Evolutionary conservation across 768 basidiomycete genomes (phyloP).

Genomic region (Candolleomyces eurysporus): DNA sequence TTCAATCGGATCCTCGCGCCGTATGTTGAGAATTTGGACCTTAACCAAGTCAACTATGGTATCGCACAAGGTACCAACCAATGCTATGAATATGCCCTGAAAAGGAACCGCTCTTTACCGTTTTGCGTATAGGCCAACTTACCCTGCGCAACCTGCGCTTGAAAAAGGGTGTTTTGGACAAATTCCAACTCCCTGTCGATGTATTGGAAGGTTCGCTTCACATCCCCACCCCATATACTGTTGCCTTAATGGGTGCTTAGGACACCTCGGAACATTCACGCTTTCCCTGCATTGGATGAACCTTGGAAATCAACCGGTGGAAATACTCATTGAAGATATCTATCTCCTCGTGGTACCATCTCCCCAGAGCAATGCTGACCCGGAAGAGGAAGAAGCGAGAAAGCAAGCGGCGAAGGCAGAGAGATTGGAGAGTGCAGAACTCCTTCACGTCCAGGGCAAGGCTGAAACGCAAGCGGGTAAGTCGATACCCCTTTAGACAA

Average conservation of each 20-base stretch:
- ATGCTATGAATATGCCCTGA: too few relatives aligned
- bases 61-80: slow-evolving; percentile 67
- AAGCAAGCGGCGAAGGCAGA: slow-evolving; percentile 86
- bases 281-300: slow-evolving; percentile 89
- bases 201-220: slow-evolving; percentile 77
- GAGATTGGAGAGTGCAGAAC: slow-evolving; percentile 84
- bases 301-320: slow-evolving; percentile 85
- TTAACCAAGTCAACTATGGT: slow-evolving; percentile 92
- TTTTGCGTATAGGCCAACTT: slow-evolving; percentile 54
- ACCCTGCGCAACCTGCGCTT: slow-evolving; percentile 79
- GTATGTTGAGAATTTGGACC: slow-evolving; percentile 94
- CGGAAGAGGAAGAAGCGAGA: slow-evolving; percentile 81
- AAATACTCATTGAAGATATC: slow-evolving; percentile 89
- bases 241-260: slow-evolving; percentile 32
- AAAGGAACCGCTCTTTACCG: too few relatives aligned
- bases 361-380: slow-evolving; percentile 62
- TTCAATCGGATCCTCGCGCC: slow-evolving; percentile 92
- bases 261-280: slow-evolving; percentile 83
- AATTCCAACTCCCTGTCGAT: slow-evolving; percentile 93
- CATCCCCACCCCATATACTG: neutral
- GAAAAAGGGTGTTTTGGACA: slow-evolving; percentile 92
- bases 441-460: slow-evolving; percentile 65
- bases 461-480: slow-evolving; percentile 50
- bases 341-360: slow-evolving; percentile 91
- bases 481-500: slow-evolving; percentile 7